These are phyloP conservation scores for Ganoderma multipileum DNA, from an alignment of 1,284 basidiomycete genomes.

Conservation along the genomic window DNA sequence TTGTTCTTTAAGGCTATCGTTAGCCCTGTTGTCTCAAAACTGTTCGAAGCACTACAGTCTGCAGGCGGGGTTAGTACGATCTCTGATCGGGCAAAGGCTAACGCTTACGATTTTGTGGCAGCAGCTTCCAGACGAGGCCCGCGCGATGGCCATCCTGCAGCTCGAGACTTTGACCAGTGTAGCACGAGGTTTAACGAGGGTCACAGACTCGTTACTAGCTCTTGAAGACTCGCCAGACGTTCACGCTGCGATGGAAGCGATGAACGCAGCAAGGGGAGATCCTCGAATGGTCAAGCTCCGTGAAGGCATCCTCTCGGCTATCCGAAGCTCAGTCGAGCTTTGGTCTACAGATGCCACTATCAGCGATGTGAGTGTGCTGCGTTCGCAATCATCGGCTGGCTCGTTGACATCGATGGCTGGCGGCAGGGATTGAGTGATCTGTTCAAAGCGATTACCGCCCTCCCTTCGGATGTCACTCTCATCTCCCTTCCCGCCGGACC, in stretches of 20 bases:
- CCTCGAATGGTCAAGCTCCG: constrained; percentile 68
- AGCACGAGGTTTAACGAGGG: constrained; percentile 83
- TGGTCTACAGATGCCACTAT: constrained; percentile 82
- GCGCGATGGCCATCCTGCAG: constrained; percentile 65
- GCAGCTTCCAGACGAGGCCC: constrained; percentile 78
- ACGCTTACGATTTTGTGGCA: constrained; percentile 38
- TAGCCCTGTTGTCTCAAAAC: constrained; percentile 74
- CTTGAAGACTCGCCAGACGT: constrained; percentile 63
- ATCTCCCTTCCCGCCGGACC: constrained; percentile 83
- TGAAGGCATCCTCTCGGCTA: constrained; percentile 64
- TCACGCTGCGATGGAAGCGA: constrained; percentile 55
- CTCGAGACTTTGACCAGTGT: constrained; percentile 83
- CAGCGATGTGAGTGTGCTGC: constrained; percentile 64
- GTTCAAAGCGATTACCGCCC: constrained; percentile 81
- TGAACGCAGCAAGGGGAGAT: constrained; percentile 70
- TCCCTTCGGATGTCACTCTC: constrained; percentile 76
- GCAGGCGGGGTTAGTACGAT: constrained; percentile 52
- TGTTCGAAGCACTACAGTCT: constrained; percentile 66
- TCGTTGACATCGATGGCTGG: constrained; percentile 7
- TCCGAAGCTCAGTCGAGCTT: constrained; percentile 67
- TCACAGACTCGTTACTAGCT: constrained; percentile 71
- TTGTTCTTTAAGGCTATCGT: constrained; percentile 66
- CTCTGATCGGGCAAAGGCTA: constrained; percentile 3
- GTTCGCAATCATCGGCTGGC: constrained; percentile 9
- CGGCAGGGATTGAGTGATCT: constrained; percentile 77